phyloP scores from a whole-genome alignment of 768 basidiomycete genomes.

The Lentinula sp. region DNA sequence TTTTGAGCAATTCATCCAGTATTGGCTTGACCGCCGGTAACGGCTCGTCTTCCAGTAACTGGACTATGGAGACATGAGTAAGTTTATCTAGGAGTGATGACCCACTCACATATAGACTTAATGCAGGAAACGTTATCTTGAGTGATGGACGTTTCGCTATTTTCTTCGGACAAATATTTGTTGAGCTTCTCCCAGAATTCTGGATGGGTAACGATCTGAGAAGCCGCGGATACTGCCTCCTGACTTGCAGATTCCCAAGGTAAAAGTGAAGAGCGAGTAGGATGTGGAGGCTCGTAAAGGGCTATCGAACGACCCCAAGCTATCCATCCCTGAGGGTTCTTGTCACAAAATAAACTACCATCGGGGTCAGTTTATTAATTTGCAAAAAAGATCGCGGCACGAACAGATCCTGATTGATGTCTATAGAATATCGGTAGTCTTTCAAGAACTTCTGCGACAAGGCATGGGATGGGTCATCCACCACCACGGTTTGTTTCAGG shows the following conservation, averaged over 20 bases:
- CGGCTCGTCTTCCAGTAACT: conserved; percentile 72
- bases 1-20: conserved; percentile 54
- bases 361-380: neutral
- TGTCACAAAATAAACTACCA: conserved; percentile 49
- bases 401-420: conserved; percentile 38
- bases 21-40: conserved; percentile 56
- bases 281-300: conserved; percentile 43
- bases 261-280: conserved; percentile 42
- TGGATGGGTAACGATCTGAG: conserved; percentile 37
- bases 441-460: conserved; percentile 52
- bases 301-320: conserved; percentile 46
- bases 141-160: conserved; percentile 54
- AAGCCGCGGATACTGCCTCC: conserved; percentile 44
- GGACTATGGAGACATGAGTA: conserved; percentile 38
- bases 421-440: conserved; percentile 47
- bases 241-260: conserved; percentile 54
- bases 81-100: neutral
- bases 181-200: conserved; percentile 68
- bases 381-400: conserved; percentile 15
- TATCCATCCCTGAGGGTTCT: conserved; percentile 61
- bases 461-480: conserved; percentile 39
- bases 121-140: conserved; percentile 69
- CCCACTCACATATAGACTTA: conserved; percentile 64
- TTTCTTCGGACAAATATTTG: conserved; percentile 73
- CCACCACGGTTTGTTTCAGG: conserved; percentile 43